Conservation (phyloP, 768 basidiomycete genomes). For the Amanita inopinata region DNA sequence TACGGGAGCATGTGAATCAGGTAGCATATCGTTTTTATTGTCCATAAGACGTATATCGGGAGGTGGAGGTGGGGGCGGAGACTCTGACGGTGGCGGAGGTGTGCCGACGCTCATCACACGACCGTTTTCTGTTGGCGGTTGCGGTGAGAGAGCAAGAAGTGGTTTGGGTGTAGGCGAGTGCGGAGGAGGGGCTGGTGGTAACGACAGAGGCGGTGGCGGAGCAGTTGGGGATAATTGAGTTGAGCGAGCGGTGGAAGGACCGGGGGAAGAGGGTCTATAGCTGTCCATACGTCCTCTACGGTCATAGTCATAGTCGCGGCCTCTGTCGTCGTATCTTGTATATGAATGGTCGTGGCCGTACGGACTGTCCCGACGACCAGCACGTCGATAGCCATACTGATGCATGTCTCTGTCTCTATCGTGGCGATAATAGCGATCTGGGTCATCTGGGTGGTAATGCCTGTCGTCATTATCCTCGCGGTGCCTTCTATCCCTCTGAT, state of each 20-base stretch:
- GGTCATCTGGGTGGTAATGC: conserved; percentile 12
- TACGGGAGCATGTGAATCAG: conserved; percentile 26
- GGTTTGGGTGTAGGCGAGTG: conserved; percentile 13
- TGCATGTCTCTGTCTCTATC: conserved; percentile 11
- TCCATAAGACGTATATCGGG: conserved; percentile 18
- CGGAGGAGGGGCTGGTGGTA: conserved; percentile 14
- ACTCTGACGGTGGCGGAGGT: conserved; percentile 19
- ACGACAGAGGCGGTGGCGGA: conserved; percentile 14
- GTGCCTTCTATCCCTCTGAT: conserved; percentile 13
- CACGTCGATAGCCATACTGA: conserved; percentile 23
- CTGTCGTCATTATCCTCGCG: conserved; percentile 18
- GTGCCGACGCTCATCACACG: conserved; percentile 11
- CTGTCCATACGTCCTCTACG: conserved; percentile 15
- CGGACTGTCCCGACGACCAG: conserved; percentile 22
- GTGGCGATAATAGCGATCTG: conserved; percentile 21
- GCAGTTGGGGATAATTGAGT: too few relatives aligned
- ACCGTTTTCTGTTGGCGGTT: conserved; percentile 8
- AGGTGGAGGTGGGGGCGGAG: conserved; percentile 22
- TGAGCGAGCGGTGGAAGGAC: conserved; percentile 11
- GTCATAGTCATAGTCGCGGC: conserved; percentile 14
- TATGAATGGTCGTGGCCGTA: conserved; percentile 6
- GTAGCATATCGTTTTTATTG: conserved; percentile 25
- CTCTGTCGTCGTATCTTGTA: conserved; percentile 12
- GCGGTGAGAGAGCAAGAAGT: conserved; percentile 13
- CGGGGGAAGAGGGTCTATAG: conserved; percentile 16